Base-by-base conservation (phyloP, 1,284 basidiomycete genomes). In the Coniferiporia weirii region DNA sequence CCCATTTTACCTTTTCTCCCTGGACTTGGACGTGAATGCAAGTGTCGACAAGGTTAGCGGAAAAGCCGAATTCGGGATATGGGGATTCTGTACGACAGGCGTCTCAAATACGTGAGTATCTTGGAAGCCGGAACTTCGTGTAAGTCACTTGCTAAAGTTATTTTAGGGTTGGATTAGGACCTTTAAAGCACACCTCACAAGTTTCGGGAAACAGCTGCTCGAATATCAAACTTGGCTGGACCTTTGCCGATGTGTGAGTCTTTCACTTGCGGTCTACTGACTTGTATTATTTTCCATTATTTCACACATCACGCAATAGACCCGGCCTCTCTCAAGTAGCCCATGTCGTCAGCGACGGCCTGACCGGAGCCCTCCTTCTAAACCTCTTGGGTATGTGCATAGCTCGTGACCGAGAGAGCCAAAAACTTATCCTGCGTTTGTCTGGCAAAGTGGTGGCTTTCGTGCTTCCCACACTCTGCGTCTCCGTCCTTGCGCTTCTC, bases 211-310 rank as follows among this genome's bases (percentile, higher is more conserved):
- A 46, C 22, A 52, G 52, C 6, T 60, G 59, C 44, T 38, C 54
- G 9, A 35, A 48, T 20, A 20, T 22, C 17, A 35, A 45, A 38
- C 27, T 60, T 12, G 59, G 59, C 10, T 60, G 54, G 54, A 60
- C 53, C 3, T 60, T 60, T 46, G 40, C 44, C 27, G 49, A 52
- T 19, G 34, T 60, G 59, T 60, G 35, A 5, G 59, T 54, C 27
- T 9, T 48, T 38, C 27, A 5, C 12, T 55, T 22, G 10, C 27
- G 4, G 12, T 20, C 17, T 10, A 0, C 48, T 46, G 8, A n/a
- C 19, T 22, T 9, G 35, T n/a, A 10, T 15, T 40, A 27, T 27
- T 27, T 27, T 5, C 27, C 5, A 27, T 27, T 5, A 5, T 27
- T 27, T 27, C 27, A 27, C 27, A 27, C 27, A 27, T 3, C 17